Percentiles rank a stretch among this genome's conserved stretches.
phyloP scores from a whole-genome alignment of 495 filamentous ascomycete genomes.

The Trypethelium eluteriae region DNA sequence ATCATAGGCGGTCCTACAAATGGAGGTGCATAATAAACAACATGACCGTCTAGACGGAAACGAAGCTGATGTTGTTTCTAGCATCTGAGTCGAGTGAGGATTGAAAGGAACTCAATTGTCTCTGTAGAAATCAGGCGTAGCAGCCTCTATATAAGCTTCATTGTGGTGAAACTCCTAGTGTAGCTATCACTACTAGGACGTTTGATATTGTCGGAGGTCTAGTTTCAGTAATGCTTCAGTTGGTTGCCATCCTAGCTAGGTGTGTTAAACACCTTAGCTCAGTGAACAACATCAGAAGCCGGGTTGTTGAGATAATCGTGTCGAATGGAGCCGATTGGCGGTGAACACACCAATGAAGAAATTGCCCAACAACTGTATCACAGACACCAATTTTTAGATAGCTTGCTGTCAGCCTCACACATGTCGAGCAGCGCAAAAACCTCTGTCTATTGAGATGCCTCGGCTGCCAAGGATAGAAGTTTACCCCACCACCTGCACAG shows the following conservation, averaged over 20 bases:
- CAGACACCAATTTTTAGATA: no score
- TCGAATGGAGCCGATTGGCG: background rate
- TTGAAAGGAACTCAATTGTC: conserved; percentile 1
- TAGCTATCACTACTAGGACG: background rate
- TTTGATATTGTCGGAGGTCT: background rate
- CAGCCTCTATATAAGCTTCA: conserved; percentile 1
- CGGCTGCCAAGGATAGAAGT: no score
- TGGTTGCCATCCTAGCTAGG: background rate
- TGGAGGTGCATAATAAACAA: conserved; percentile 6
- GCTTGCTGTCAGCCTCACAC: no score
- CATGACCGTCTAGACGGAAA: conserved; percentile 1
- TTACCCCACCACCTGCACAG: no score
- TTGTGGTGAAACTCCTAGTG: background rate
- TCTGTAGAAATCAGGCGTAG: background rate
- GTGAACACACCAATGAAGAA: background rate
- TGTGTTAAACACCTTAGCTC: background rate
- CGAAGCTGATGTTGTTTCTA: background rate
- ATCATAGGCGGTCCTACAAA: conserved; percentile 8
- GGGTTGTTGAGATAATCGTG: background rate
- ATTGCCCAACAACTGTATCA: no score
- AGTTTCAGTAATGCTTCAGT: no score
- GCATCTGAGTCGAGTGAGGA: background rate
- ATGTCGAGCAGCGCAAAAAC: no score
- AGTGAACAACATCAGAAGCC: background rate
- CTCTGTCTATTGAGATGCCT: no score